Conservation (phyloP, 2,329 filamentous ascomycete species). For the Sclerotinia subarctica region DNA sequence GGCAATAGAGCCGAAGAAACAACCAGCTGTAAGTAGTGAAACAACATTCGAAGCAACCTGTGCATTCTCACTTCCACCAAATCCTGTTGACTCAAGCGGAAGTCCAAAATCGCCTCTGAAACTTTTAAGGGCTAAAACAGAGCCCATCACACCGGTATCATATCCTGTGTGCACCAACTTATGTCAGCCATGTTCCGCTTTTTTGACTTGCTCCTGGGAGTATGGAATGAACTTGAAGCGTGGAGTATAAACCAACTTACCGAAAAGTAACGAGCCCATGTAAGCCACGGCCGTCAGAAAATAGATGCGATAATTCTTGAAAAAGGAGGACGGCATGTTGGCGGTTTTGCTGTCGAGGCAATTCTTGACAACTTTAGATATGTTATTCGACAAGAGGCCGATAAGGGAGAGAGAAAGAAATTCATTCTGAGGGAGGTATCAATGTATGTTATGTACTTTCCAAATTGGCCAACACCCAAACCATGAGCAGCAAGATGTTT, state of each 20-base stretch:
- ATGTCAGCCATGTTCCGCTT: slow-evolving; percentile 14
- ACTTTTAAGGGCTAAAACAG: slow-evolving; percentile 29
- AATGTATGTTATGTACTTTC: slow-evolving; percentile 6
- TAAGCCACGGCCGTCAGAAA: slow-evolving; percentile 32
- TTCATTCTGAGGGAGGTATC: neutral
- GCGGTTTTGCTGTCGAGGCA: neutral
- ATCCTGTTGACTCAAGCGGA: slow-evolving; percentile 25
- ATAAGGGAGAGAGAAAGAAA: neutral
- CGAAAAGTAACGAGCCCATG: slow-evolving; percentile 34
- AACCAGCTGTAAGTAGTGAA: slow-evolving; percentile 51
- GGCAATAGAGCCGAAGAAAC: slow-evolving; percentile 50
- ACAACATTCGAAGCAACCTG: slow-evolving; percentile 42
- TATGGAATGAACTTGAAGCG: neutral
- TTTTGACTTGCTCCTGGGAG: neutral
- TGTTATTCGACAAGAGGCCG: slow-evolving; percentile 16
- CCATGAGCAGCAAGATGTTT: neutral
- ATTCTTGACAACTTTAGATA: neutral
- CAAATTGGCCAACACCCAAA: neutral
- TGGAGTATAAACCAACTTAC: slow-evolving; percentile 18
- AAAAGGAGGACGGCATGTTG: slow-evolving; percentile 25
- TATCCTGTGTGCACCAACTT: slow-evolving; percentile 24
- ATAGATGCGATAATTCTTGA: slow-evolving; percentile 31
- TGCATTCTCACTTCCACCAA: slow-evolving; percentile 25
- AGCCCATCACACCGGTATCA: slow-evolving; percentile 34
- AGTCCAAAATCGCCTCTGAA: slow-evolving; percentile 33